Percentiles rank a stretch among this genome's conserved stretches.
Evolutionary conservation across 768 basidiomycete genomes (phyloP).

Genomic region (Tricholoma saponaceum): DNA sequence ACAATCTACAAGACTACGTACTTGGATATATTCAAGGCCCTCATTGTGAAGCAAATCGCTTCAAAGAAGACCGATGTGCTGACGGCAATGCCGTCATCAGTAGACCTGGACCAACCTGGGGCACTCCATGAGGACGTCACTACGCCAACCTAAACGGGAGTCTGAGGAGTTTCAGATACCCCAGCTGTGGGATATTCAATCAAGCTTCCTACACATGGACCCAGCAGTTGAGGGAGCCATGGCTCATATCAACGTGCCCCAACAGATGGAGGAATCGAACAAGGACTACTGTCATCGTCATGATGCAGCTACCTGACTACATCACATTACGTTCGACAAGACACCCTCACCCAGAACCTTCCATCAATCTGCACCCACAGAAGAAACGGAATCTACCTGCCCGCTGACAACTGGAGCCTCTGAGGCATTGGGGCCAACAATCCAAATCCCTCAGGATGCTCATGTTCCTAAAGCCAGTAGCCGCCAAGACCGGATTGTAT

Average conservation of each 20-base stretch:
- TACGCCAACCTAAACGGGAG: too few species aligned
- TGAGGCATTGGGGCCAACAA: not conserved
- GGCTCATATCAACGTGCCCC: too few species aligned
- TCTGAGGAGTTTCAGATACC: too few species aligned
- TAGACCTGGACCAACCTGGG: not conserved
- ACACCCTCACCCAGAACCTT: not conserved
- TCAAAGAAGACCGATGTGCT: not conserved
- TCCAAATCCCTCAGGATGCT: not conserved
- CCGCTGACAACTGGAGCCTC: not conserved
- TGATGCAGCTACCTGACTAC: not conserved
- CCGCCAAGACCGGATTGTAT: too few species aligned
- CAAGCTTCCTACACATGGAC: too few species aligned
- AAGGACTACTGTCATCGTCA: not conserved
- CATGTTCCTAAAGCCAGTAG: not conserved
- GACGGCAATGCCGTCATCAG: not conserved
- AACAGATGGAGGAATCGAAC: not conserved
- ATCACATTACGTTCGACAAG: not conserved
- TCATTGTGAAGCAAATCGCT: not conserved
- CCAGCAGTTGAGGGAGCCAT: too few species aligned
- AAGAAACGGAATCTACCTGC: not conserved
- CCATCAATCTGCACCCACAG: not conserved
- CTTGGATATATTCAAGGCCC: not conserved
- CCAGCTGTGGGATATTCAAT: not conserved
- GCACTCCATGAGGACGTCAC: too few species aligned
- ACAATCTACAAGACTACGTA: not conserved